These are phyloP conservation scores for Lathyrus oleraceus DNA, from an alignment of 306 rosid genomes.

Conservation along the genomic window DNA sequence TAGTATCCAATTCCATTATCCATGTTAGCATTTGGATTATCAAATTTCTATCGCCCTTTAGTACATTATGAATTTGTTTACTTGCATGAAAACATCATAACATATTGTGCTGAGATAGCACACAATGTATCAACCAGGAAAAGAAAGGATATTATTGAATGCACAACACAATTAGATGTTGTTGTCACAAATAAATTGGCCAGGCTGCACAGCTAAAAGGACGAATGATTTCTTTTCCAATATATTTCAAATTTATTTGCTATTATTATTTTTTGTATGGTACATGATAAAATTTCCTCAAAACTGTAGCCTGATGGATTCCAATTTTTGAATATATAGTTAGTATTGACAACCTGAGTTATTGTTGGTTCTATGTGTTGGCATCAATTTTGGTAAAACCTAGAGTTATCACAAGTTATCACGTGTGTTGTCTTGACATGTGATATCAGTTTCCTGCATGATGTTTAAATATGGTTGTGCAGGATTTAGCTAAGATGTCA, in stretches of 20 bases:
- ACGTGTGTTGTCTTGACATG: no score
- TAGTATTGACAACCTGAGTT: no score
- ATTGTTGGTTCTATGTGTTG: no score
- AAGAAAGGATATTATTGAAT: conserved; percentile 53
- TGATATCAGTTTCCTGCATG: no score
- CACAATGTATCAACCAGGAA: neutral
- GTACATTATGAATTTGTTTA: neutral
- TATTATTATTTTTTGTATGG: conserved; percentile 5
- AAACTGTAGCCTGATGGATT: no score
- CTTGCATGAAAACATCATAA: neutral
- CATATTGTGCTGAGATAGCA: neutral
- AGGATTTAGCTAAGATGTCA: no score
- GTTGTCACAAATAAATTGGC: conserved; percentile 73
- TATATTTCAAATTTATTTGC: no score
- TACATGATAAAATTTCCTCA: neutral
- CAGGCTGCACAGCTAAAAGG: conserved; percentile 80
- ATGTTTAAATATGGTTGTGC: no score
- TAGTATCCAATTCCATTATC: no score
- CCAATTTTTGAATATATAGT: no score
- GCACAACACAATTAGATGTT: conserved; percentile 74
- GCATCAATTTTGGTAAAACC: no score
- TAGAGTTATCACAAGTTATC: no score
- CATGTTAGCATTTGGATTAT: neutral
- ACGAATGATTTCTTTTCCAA: conserved; percentile 45
- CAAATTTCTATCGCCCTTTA: neutral